Evolutionary conservation across 805 yeast species (phyloP), one percentile per base, ranked within the genome.

Genomic region (Ogataea angusta): DNA sequence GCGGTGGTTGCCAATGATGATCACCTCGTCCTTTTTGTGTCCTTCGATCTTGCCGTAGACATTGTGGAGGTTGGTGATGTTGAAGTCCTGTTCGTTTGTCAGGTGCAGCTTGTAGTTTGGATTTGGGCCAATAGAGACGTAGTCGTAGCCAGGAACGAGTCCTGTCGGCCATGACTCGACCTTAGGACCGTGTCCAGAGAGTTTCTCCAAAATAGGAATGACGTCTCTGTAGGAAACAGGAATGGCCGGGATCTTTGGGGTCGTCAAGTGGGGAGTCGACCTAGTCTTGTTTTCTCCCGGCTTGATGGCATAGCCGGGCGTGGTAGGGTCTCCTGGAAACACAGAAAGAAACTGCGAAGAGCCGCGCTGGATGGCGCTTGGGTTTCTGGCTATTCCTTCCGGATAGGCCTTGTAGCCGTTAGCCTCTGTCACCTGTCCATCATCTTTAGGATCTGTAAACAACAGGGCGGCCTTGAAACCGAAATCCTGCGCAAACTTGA

Each of bases 281-380:
- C 84, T 66, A 17, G 70, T 62, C 30, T 70, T 72, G 12, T 67
- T 72, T 4, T 74, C 73, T 34, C 73, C 76, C n/a, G 85, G 77
- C 34, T 70, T 73, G 25, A 79, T 73, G 5, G 84, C 75, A 47
- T 70, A 75, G 2, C 84, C 86, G 1, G 89, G 89, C 1, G 89
- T 78, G 0, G 89, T 75, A 13, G 93, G 93, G 54, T 84, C 93
- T 24, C 93, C 93, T 1, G 90, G 89, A 4, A 69, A 64, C 34
- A 59, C 60, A 4, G 84, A 71, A 23, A 82, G 62, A 54, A 74
- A 84, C 58, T 75, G 78, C 4, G 81, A 85, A 30, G 86, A 78
- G 1, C 93, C 93, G 51, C 93, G 70, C 64, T 85, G 90, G 22
- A 85, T 81, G 10, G 84, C 66, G 6, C 83, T 75, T 26, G 90